These are phyloP conservation scores for Mycena pura DNA, from an alignment of 768 basidiomycete species.

Conservation along the genomic window DNA sequence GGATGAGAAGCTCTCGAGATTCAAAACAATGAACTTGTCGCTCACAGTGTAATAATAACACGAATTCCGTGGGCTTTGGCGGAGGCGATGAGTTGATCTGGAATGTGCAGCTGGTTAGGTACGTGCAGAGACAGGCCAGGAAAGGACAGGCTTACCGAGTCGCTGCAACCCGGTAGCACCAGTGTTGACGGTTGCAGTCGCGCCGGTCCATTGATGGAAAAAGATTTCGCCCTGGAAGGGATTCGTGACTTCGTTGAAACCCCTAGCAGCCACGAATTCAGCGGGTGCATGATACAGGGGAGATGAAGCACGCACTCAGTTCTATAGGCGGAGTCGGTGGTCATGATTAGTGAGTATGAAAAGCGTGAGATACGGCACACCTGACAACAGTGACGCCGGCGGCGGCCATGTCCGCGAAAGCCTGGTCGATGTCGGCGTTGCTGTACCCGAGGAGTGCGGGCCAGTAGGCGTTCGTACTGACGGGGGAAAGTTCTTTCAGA, in stretches of 20 bases:
- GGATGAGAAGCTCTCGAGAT: not conserved
- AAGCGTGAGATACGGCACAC: slow-evolving; percentile 44
- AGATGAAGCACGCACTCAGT: not conserved
- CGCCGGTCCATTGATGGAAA: not conserved
- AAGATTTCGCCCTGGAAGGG: not conserved
- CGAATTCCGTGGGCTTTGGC: slow-evolving; percentile 46
- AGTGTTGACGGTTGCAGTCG: not conserved
- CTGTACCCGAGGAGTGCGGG: slow-evolving; percentile 55
- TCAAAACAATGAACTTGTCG: slow-evolving; percentile 1
- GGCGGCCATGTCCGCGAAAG: slow-evolving; percentile 57
- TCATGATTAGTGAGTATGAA: not conserved
- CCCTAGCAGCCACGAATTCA: not conserved
- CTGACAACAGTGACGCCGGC: slow-evolving; percentile 57
- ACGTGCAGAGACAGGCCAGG: not conserved
- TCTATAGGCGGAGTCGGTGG: not conserved
- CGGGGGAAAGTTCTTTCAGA: not conserved
- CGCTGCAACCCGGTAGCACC: not conserved
- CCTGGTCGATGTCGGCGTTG: slow-evolving; percentile 53
- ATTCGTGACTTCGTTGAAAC: not conserved
- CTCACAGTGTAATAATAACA: slow-evolving; percentile 65
- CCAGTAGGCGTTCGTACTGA: slow-evolving; percentile 62
- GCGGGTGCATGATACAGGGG: not conserved
- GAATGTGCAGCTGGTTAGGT: not conserved
- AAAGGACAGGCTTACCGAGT: not conserved
- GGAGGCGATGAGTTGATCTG: not conserved